These are phyloP conservation scores for Talaromyces thailandensis DNA, from an alignment of 495 filamentous ascomycete species.

Conservation along the genomic window DNA sequence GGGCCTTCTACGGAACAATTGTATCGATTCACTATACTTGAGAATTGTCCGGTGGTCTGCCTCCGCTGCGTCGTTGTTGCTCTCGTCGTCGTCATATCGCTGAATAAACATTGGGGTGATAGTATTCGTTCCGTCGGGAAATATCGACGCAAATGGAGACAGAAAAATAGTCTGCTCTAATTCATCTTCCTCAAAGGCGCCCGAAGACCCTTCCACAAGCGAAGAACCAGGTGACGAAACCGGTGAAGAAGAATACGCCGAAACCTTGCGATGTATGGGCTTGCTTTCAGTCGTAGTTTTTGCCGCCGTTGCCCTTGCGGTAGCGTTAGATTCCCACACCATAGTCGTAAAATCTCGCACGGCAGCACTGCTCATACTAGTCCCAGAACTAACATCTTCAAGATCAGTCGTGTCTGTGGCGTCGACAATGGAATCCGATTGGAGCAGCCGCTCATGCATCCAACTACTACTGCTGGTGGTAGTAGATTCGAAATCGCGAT, in stretches of 20 bases:
- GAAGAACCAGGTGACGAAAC: not conserved
- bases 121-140: not conserved
- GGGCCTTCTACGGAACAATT: constrained; percentile 4
- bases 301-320: not conserved
- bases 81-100: not conserved
- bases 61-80: not conserved
- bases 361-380: not conserved
- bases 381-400: not conserved
- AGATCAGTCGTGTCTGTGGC: constrained; percentile 2
- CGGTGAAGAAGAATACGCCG: not conserved
- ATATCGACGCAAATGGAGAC: constrained; percentile 1
- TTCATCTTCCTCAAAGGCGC: not conserved
- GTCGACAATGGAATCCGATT: constrained; percentile 5
- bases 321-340: not conserved
- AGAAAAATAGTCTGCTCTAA: not conserved
- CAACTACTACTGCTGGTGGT: not conserved
- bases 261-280: not conserved
- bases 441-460: constrained; percentile 1
- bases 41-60: not conserved
- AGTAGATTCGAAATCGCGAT: not conserved
- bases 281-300: not conserved
- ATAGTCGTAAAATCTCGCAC: not conserved
- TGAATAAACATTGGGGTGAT: not conserved
- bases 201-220: not conserved
- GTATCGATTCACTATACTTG: constrained; percentile 5